These are phyloP conservation scores for Monosporozyma solicola DNA, from an alignment of 805 yeast genomes.

Conservation along the genomic window DNA sequence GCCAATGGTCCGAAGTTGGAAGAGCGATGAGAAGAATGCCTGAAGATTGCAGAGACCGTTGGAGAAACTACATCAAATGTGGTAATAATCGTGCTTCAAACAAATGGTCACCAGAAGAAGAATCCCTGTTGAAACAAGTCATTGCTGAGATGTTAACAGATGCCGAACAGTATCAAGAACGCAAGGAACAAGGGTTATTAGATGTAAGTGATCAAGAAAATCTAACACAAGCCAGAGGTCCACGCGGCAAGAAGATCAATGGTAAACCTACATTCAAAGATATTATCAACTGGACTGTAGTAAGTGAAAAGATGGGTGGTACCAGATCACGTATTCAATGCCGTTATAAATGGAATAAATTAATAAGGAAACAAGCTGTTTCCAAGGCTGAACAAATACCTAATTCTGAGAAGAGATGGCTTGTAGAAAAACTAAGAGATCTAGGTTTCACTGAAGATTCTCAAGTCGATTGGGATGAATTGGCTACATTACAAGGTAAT, in stretches of 20 bases:
- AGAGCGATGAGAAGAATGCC: constrained; percentile 84
- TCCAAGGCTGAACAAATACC: constrained; percentile 37
- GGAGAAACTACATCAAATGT: constrained; percentile 93
- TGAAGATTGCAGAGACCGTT: constrained; percentile 92
- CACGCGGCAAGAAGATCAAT: constrained; percentile 15
- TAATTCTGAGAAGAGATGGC: constrained; percentile 41
- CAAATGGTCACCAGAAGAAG: constrained; percentile 76
- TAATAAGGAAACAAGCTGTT: constrained; percentile 50
- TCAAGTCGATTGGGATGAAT: constrained; percentile 46
- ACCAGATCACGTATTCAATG: constrained; percentile 87
- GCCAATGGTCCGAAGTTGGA: constrained; percentile 87
- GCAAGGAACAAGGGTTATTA: constrained; percentile 9
- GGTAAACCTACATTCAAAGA: constrained; percentile 28
- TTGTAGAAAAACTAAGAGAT: constrained; percentile 39
- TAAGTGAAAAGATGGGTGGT: constrained; percentile 85
- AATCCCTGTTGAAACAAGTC: constrained; percentile 46
- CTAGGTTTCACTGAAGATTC: constrained; percentile 35
- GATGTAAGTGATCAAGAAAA: constrained; percentile 14
- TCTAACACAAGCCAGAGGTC: constrained; percentile 9
- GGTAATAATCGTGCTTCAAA: constrained; percentile 67
- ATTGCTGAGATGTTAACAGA: constrained; percentile 42
- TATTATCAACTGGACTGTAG: constrained; percentile 81
- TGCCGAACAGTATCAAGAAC: constrained; percentile 16
- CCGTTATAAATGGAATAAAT: constrained; percentile 89
- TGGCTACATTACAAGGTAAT: constrained; percentile 38